Conservation (phyloP, 805 yeast species). For the Sungouiozyma ichnusensis region DNA sequence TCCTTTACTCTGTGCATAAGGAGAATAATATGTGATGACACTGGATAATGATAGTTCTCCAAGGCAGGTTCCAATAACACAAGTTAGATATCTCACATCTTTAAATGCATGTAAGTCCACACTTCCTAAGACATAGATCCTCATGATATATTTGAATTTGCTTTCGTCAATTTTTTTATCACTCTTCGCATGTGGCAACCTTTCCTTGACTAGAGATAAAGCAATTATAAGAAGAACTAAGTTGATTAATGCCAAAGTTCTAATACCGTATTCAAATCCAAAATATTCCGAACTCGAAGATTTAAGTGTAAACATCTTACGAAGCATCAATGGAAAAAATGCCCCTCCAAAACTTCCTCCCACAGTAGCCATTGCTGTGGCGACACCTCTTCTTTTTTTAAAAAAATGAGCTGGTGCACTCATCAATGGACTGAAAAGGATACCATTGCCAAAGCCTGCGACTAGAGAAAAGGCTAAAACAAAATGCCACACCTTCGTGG, state of each 20-base stretch:
- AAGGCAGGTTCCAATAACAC: conserved; percentile 36
- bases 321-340: conserved; percentile 42
- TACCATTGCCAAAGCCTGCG: conserved; percentile 48
- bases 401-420: conserved; percentile 61
- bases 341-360: conserved; percentile 50
- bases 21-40: conserved; percentile 39
- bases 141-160: conserved; percentile 16
- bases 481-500: conserved; percentile 47
- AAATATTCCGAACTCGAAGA: conserved; percentile 17
- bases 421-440: conserved; percentile 46
- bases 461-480: conserved; percentile 44
- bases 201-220: conserved; percentile 31
- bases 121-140: conserved; percentile 24
- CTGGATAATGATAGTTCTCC: conserved; percentile 38
- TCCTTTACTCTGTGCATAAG: conserved; percentile 41
- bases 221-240: conserved; percentile 29
- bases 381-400: conserved; percentile 44
- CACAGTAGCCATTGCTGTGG: conserved; percentile 37
- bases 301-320: conserved; percentile 31
- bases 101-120: conserved; percentile 31
- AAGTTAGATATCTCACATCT: conserved; percentile 35
- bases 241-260: conserved; percentile 39
- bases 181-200: conserved; percentile 35
- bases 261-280: conserved; percentile 49
- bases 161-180: conserved; percentile 11